phyloP scores from a whole-genome alignment of 2,329 filamentous ascomycete species.

The Colletotrichum sp. region DNA sequence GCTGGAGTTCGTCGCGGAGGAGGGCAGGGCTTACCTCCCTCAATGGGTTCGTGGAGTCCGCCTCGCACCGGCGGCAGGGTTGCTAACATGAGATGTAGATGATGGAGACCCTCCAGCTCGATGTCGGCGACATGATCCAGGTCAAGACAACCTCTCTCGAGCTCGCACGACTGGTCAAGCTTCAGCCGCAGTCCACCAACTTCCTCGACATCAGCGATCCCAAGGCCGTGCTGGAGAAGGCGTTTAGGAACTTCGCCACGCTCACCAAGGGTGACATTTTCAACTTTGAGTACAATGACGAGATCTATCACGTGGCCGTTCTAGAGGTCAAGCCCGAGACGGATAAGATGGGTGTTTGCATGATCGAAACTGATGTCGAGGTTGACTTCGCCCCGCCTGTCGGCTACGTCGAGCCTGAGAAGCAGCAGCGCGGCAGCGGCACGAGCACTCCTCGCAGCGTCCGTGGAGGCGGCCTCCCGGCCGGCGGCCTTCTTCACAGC shows the following conservation, averaged over 20 bases:
- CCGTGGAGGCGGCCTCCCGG: constrained; percentile 62
- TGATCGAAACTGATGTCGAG: constrained; percentile 94
- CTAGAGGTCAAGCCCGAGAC: constrained; percentile 89
- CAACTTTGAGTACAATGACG: constrained; percentile 96
- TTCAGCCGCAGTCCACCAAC: constrained; percentile 90
- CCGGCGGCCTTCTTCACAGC: constrained; percentile 77
- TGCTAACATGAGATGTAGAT: constrained; percentile 59
- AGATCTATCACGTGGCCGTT: constrained; percentile 90
- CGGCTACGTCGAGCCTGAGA: constrained; percentile 89
- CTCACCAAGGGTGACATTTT: constrained; percentile 94
- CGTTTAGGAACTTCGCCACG: constrained; percentile 94
- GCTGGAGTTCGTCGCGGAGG: constrained; percentile 95
- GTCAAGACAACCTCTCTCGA: constrained; percentile 94
- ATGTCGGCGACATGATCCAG: constrained; percentile 93
- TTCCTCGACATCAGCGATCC: constrained; percentile 98
- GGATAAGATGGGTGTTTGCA: constrained; percentile 85
- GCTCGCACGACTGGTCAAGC: constrained; percentile 90
- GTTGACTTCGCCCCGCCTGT: constrained; percentile 96
- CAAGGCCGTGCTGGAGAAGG: constrained; percentile 95
- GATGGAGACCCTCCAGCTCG: constrained; percentile 89
- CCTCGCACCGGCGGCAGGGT: too few relatives aligned
- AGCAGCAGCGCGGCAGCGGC: constrained; percentile 65
- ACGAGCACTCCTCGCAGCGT: constrained; percentile 82
- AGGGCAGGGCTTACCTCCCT: constrained; percentile 94
- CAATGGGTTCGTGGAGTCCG: constrained; percentile 73